A percentile compares a stretch with the other conserved stretches of the same genome.
Conservation (phyloP, 1,284 basidiomycete genomes). For the Sutorius eximius region DNA sequence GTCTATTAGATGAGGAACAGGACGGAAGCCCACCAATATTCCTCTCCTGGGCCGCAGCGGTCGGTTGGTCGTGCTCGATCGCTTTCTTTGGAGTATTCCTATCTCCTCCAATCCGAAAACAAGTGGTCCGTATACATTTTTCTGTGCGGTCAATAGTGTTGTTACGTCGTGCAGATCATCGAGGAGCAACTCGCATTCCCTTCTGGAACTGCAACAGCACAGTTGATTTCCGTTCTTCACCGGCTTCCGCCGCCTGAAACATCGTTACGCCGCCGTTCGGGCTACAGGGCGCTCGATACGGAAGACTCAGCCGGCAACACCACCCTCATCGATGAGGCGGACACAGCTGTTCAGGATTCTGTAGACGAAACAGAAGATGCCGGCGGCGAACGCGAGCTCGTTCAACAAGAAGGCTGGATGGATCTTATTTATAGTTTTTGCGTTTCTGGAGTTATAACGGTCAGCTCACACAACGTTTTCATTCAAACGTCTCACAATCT, state of each 20-base stretch:
- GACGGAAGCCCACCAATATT: slow-evolving; percentile 80
- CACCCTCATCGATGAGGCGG: background rate
- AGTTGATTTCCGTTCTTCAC: slow-evolving; percentile 92
- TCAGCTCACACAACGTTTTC: slow-evolving; percentile 38
- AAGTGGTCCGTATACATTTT: slow-evolving; percentile 64
- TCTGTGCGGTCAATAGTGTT: background rate
- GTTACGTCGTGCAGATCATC: slow-evolving; percentile 62
- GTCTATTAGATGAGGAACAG: slow-evolving; percentile 68
- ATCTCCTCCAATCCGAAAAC: slow-evolving; percentile 88
- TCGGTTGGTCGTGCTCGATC: slow-evolving; percentile 84
- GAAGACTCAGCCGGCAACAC: slow-evolving; percentile 30
- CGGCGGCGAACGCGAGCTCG: slow-evolving; percentile 42
- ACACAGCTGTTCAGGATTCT: background rate
- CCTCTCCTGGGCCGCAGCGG: slow-evolving; percentile 68
- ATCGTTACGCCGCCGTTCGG: slow-evolving; percentile 50
- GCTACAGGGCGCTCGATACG: slow-evolving; percentile 49
- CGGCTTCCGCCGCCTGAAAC: slow-evolving; percentile 64
- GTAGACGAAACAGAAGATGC: slow-evolving; percentile 22
- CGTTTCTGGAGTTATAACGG: slow-evolving; percentile 71
- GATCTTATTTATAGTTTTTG: slow-evolving; percentile 75
- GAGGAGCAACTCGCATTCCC: slow-evolving; percentile 94
- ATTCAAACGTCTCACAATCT: slow-evolving; percentile 3
- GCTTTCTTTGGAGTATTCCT: slow-evolving; percentile 97
- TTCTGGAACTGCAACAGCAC: slow-evolving; percentile 95
- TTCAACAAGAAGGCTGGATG: slow-evolving; percentile 68